Percentiles rank a stretch among this genome's conserved stretches.
Conservation (phyloP, 2,329 filamentous ascomycete species). For the Hortaea sp. region DNA sequence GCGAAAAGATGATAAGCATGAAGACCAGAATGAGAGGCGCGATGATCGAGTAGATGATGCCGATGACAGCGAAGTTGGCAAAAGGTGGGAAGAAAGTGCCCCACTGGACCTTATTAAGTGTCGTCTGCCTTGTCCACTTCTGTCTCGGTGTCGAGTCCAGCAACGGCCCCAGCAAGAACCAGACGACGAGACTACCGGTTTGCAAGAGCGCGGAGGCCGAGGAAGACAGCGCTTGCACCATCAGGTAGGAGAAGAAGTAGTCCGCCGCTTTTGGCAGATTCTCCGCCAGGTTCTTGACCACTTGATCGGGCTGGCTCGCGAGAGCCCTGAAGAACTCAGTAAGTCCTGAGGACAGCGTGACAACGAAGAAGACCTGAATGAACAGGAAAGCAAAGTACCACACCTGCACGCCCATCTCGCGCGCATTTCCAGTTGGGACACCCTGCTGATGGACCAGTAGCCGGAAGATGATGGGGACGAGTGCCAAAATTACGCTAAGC, state of each 20-base stretch:
- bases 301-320: conserved; percentile 52
- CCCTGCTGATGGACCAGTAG: conserved; percentile 66
- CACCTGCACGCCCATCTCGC: conserved; percentile 72
- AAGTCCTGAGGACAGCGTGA: conserved; percentile 72
- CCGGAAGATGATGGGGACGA: conserved; percentile 71
- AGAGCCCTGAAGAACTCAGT: conserved; percentile 56
- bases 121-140: conserved; percentile 81
- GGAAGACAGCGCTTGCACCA: conserved; percentile 82
- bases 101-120: conserved; percentile 70
- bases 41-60: conserved; percentile 73
- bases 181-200: conserved; percentile 64
- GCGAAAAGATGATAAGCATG: conserved; percentile 79
- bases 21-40: conserved; percentile 87
- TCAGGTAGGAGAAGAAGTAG: conserved; percentile 98
- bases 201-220: conserved; percentile 79
- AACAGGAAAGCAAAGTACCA: conserved; percentile 95
- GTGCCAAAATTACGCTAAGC: conserved; percentile 64
- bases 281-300: conserved; percentile 61
- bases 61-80: conserved; percentile 92
- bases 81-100: conserved; percentile 82
- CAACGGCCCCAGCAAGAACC: conserved; percentile 72
- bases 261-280: conserved; percentile 82
- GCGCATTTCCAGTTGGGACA: conserved; percentile 69
- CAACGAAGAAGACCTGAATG: conserved; percentile 84
- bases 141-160: conserved; percentile 70